Evolutionary conservation across 805 yeast species (phyloP).

Genomic region (Candida anglica): DNA sequence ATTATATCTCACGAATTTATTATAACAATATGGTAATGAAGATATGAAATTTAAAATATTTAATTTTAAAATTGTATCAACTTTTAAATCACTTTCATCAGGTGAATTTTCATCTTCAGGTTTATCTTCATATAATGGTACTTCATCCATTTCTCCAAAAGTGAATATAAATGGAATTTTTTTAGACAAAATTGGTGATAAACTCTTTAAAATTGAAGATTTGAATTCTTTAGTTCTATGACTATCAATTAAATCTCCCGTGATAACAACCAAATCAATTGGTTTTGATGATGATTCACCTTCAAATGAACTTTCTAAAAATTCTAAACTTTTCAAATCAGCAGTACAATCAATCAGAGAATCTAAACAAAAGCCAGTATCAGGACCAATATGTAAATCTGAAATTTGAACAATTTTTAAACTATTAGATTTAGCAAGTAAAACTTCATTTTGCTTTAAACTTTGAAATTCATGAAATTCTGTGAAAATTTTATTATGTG

Average conservation of each 20-base stretch:
- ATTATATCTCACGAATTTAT: slow-evolving; percentile 12
- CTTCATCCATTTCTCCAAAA: slow-evolving; percentile 35
- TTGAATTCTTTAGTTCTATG: slow-evolving; percentile 21
- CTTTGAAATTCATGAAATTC: slow-evolving; percentile 10
- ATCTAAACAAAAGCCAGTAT: slow-evolving; percentile 17
- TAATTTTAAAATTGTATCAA: slow-evolving; percentile 8
- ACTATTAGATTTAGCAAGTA: slow-evolving; percentile 12
- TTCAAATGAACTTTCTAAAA: slow-evolving; percentile 20
- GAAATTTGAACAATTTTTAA: slow-evolving; percentile 35
- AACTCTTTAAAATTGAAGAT: slow-evolving; percentile 25
- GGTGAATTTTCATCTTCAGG: neutral
- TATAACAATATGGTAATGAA: slow-evolving; percentile 35
- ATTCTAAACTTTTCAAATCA: slow-evolving; percentile 27
- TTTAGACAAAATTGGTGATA: slow-evolving; percentile 27
- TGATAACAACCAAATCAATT: slow-evolving; percentile 29
- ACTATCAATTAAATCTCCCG: slow-evolving; percentile 37
- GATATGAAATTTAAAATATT: slow-evolving; percentile 23
- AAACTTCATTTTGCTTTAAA: slow-evolving; percentile 11
- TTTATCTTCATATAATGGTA: slow-evolving; percentile 1
- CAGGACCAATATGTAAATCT: slow-evolving; percentile 37
- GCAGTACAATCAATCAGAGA: slow-evolving; percentile 16
- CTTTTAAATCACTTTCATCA: slow-evolving; percentile 4
- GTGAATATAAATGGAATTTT: slow-evolving; percentile 31
- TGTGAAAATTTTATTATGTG: slow-evolving; percentile 9
- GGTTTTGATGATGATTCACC: slow-evolving; percentile 23